phyloP scores from a whole-genome alignment of 139 green algal genomes.

The Diplosphaera chodatii region DNA sequence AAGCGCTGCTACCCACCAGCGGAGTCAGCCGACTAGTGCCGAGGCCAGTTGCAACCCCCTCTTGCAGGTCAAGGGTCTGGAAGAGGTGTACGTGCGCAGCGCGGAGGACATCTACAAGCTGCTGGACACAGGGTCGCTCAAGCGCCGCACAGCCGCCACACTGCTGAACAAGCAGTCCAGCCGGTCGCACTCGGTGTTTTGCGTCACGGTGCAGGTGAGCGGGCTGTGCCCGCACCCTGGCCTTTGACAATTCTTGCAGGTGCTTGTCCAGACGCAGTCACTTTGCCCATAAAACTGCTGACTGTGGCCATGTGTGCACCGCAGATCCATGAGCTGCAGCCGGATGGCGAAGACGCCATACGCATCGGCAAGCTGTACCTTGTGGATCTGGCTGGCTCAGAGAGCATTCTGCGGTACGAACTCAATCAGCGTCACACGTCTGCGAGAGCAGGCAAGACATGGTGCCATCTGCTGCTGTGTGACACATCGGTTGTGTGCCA shows the following conservation, averaged over 20 bases:
- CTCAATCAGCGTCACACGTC: no score
- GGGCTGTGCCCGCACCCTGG: no score
- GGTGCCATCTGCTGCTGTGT: no score
- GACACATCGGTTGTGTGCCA: no score
- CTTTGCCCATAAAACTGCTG: no score
- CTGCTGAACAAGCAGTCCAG: slow-evolving; percentile 96
- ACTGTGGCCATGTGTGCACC: no score
- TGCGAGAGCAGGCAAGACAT: no score
- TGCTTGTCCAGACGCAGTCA: no score
- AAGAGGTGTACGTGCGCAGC: slow-evolving; percentile 89
- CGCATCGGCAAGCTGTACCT: slow-evolving; percentile 98
- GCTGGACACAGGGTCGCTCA: slow-evolving; percentile 81
- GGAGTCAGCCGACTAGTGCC: no score
- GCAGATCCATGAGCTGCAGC: slow-evolving; percentile 72
- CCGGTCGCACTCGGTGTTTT: slow-evolving; percentile 89
- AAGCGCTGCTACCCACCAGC: no score
- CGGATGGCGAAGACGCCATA: slow-evolving; percentile 95
- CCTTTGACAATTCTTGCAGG: no score
- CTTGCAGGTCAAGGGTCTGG: slow-evolving; percentile 50
- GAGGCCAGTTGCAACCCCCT: no score
- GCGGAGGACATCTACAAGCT: slow-evolving; percentile 82
- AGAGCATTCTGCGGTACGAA: slow-evolving; percentile 89
- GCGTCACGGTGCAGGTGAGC: slow-evolving; percentile 74
- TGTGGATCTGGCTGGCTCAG: slow-evolving; percentile 93
- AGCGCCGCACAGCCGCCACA: slow-evolving; percentile 89